Evolutionary conservation across 2,329 filamentous ascomycete genomes (phyloP), one percentile per base, ranked within the genome.

Genomic region (Xylaria arbuscula): DNA sequence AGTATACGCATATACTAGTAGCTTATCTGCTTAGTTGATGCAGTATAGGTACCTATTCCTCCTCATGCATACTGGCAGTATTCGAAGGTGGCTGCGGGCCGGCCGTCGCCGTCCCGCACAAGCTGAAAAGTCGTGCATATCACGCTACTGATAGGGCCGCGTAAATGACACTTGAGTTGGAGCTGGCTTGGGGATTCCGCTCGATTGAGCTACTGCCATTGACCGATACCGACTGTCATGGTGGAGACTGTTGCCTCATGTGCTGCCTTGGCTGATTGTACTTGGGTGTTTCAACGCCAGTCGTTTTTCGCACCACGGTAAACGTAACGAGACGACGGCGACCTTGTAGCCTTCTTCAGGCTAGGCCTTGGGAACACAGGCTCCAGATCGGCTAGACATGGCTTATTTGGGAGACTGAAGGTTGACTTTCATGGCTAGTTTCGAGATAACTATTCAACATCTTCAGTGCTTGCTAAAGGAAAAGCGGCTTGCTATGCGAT

Each of bases 91-190:
- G 51, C 56, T 57, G 51, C 3, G 66, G 57, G 56, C 51, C 51
- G 56, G 45, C 45, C 57, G 36, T 58, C 57, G 22, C 57, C 24
- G 36, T 58, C 62, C 62, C 62, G 62, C 51, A 36, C 38, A 36
- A 62, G 62, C 62, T 66, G 62, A 66, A 68, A 66, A 48, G 57
- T 11, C 42, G 42, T 65, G 51, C 51, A 65, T 65, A 36, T 24
- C n/a, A 60, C 55, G 32, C 42, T 47, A 36, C 56, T 68, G 56
- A 68, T 68, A 68, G 60, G 66, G 17, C n/a, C 61, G 34, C 61
- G 38, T 64, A 53, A 56, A 34, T 57, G 66, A 57, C 60, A 53
- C 53, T 42, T 57, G 42, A 42, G 38, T 47, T 47, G 17, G 17
- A 50, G 45, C 2, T 10, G 13, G 28, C 32, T 67, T 63, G 54